phyloP scores from a whole-genome alignment of 257 asterid species.

The Ilex aquifolium region DNA sequence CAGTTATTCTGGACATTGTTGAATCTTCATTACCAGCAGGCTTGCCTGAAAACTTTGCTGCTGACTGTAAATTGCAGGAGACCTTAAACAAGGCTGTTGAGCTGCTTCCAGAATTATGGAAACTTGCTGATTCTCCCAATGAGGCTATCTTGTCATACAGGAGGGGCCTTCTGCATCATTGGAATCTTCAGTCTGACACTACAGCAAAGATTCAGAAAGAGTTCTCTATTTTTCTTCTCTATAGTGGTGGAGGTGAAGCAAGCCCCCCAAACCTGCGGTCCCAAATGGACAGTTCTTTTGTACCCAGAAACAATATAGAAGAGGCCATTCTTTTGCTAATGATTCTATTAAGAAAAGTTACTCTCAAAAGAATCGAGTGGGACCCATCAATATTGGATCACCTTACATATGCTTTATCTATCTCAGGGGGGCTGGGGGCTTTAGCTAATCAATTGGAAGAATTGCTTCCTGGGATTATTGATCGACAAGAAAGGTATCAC shows the following conservation, averaged over 20 bases:
- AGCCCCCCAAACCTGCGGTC: constrained; percentile 64
- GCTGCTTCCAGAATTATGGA: constrained; percentile 87
- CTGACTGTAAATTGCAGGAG: constrained; percentile 88
- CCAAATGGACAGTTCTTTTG: constrained; percentile 66
- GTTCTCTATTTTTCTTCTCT: constrained; percentile 69
- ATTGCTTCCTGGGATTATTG: constrained; percentile 66
- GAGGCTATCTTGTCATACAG: constrained; percentile 78
- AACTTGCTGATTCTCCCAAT: constrained; percentile 61
- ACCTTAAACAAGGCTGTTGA: constrained; percentile 73
- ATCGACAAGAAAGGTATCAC: constrained; percentile 47
- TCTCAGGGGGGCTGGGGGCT: constrained; percentile 65
- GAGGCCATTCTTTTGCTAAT: constrained; percentile 85
- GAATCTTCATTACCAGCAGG: constrained; percentile 89
- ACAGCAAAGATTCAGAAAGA: constrained; percentile 72
- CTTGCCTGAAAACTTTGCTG: constrained; percentile 77
- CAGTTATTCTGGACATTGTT: constrained; percentile 78
- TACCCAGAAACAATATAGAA: constrained; percentile 77
- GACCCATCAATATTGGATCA: constrained; percentile 84
- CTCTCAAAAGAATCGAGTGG: constrained; percentile 62
- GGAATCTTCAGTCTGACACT: constrained; percentile 79
- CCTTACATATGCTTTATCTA: constrained; percentile 70
- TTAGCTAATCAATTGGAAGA: constrained; percentile 82
- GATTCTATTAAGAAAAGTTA: constrained; percentile 53
- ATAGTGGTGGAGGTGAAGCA: constrained; percentile 78
- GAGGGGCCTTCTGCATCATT: constrained; percentile 71